A percentile compares a stretch with the other conserved stretches of the same genome.
phyloP scores from a whole-genome alignment of 1,139 yeast species.

The Debaryomycetaceae sp. region DNA sequence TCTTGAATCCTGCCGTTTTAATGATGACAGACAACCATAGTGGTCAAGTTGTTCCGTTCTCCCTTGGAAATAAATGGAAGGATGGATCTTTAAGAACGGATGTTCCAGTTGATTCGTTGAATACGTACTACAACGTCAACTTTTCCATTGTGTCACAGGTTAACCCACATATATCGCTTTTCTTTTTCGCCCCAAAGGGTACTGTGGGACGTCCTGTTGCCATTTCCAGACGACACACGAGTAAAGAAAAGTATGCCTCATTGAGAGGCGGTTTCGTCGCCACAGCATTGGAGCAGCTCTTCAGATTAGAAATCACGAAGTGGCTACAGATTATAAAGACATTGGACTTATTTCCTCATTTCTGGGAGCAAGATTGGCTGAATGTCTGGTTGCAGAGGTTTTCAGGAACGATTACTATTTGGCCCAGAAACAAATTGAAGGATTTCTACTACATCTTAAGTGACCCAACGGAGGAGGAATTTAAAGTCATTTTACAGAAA shows the following conservation, averaged over 20 bases:
- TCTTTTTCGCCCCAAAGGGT: constrained; percentile 77
- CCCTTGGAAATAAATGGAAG: constrained; percentile 72
- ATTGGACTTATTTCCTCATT: constrained; percentile 63
- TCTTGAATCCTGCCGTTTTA: constrained; percentile 74
- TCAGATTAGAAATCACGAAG: constrained; percentile 69
- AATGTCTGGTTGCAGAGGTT: constrained; percentile 71
- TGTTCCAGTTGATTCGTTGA: constrained; percentile 64
- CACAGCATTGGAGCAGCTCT: constrained; percentile 66
- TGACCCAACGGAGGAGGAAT: constrained; percentile 61
- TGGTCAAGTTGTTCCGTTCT: constrained; percentile 53
- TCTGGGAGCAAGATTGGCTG: constrained; percentile 79
- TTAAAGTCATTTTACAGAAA: constrained; percentile 53
- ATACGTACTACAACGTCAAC: constrained; percentile 75
- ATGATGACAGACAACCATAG: constrained; percentile 60
- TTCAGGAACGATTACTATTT: constrained; percentile 71
- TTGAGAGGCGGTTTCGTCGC: constrained; percentile 77
- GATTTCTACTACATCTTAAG: constrained; percentile 66
- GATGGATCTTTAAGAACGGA: constrained; percentile 75
- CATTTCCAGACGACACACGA: constrained; percentile 44
- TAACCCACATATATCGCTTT: constrained; percentile 75
- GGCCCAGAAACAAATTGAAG: constrained; percentile 60
- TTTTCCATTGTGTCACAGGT: constrained; percentile 79
- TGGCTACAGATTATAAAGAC: constrained; percentile 69
- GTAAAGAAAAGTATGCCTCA: constrained; percentile 33
- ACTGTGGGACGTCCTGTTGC: constrained; percentile 79